Percentiles rank a stretch among this genome's conserved stretches.
Conservation (phyloP, 2,329 filamentous ascomycete species). For the Fusarium verticillioides region DNA sequence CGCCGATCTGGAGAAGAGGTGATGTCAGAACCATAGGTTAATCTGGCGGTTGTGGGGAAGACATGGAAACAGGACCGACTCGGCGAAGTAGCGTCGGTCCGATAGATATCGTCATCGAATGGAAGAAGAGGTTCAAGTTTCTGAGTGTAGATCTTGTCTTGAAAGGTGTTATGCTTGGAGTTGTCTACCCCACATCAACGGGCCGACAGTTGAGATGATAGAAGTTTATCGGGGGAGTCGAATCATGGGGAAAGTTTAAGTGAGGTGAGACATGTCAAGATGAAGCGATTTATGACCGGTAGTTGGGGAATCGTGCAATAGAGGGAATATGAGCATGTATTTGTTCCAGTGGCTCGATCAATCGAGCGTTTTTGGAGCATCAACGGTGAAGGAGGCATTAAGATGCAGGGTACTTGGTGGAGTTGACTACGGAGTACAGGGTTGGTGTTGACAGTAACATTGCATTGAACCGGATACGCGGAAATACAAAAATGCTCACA, state of each 20-base stretch:
- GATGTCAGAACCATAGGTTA: slow-evolving; percentile 3
- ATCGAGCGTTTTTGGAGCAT: not conserved
- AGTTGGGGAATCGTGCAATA: not conserved
- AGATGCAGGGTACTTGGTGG: not conserved
- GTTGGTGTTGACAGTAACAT: not conserved
- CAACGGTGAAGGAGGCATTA: not conserved
- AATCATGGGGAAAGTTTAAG: not conserved
- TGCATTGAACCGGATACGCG: not conserved
- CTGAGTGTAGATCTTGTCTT: not conserved
- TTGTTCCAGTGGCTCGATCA: not conserved
- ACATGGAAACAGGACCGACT: not conserved
- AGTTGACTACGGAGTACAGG: not conserved
- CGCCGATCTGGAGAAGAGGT: slow-evolving; percentile 1
- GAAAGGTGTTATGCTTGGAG: not conserved
- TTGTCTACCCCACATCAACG: not conserved
- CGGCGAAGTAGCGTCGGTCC: slow-evolving; percentile 1
- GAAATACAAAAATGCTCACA: not conserved
- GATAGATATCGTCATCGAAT: not conserved
- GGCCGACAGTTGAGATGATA: not conserved
- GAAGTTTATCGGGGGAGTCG: not conserved
- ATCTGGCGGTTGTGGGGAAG: not conserved
- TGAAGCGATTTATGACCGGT: not conserved
- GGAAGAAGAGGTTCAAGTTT: not conserved
- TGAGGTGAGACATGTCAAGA: not conserved
- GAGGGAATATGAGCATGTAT: not conserved